Percentiles rank a stretch among this genome's conserved stretches.
Evolutionary conservation across 2,329 filamentous ascomycete species (phyloP).

Genomic region (Talaromyces sp.): DNA sequence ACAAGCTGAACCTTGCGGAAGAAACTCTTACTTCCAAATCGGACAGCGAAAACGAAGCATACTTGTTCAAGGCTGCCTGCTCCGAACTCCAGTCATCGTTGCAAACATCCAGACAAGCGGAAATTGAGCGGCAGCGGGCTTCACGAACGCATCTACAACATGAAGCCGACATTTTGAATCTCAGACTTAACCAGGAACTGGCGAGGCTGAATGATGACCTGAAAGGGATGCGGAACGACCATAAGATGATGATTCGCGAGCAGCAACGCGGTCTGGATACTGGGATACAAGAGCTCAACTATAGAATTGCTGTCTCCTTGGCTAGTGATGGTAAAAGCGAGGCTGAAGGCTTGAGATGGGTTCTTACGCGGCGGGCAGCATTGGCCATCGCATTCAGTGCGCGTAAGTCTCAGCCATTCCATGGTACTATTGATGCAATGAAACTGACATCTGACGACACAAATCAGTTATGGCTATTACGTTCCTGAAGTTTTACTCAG

Average conservation of each 20-base stretch:
- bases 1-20: slow-evolving; percentile 76
- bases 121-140: slow-evolving; percentile 75
- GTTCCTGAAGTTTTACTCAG: slow-evolving; percentile 41
- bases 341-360: slow-evolving; percentile 87
- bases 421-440: background rate
- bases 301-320: slow-evolving; percentile 86
- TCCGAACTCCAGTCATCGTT: slow-evolving; percentile 87
- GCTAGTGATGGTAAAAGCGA: slow-evolving; percentile 89
- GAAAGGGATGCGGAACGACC: slow-evolving; percentile 94
- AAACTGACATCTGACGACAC: background rate
- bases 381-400: slow-evolving; percentile 52
- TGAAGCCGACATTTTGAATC: slow-evolving; percentile 86
- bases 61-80: slow-evolving; percentile 90
- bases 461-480: slow-evolving; percentile 42
- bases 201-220: slow-evolving; percentile 78
- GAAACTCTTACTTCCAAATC: slow-evolving; percentile 79
- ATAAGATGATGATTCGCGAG: slow-evolving; percentile 84
- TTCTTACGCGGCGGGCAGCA: slow-evolving; percentile 62
- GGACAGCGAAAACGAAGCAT: slow-evolving; percentile 90
- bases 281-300: slow-evolving; percentile 89
- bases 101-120: slow-evolving; percentile 66
- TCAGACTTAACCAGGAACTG: slow-evolving; percentile 79
- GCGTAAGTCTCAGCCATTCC: slow-evolving; percentile 28
- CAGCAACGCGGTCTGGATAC: slow-evolving; percentile 82
- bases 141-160: slow-evolving; percentile 84